Conservation (phyloP, 2,329 filamentous ascomycete genomes). For the Arthroderma sp. region DNA sequence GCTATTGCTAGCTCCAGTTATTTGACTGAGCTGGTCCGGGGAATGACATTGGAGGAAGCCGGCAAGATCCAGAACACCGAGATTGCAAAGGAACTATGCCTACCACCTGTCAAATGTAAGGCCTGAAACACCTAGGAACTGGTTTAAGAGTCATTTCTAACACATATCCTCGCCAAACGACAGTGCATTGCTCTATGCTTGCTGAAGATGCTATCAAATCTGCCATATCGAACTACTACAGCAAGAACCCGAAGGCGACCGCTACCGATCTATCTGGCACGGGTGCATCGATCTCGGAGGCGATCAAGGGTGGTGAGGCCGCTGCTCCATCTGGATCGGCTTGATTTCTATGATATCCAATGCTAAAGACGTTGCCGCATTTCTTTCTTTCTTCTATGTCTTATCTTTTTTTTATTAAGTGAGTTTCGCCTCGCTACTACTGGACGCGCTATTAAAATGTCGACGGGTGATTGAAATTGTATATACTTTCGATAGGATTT, state of each 20-base stretch:
- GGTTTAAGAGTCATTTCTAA: not conserved
- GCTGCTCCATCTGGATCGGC: not conserved
- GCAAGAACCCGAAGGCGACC: conserved; percentile 68
- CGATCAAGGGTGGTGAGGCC: not conserved
- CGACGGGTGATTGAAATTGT: no score
- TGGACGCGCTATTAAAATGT: no score
- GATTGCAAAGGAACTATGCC: conserved; percentile 88
- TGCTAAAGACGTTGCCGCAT: no score
- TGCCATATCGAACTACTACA: conserved; percentile 81
- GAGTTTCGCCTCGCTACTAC: no score
- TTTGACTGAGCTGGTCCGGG: conserved; percentile 82
- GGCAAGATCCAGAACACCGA: conserved; percentile 90
- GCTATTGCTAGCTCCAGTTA: conserved; percentile 94
- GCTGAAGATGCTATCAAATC: conserved; percentile 89
- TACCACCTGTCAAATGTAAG: conserved; percentile 77
- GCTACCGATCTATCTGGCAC: conserved; percentile 67
- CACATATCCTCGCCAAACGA: not conserved
- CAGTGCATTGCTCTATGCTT: conserved; percentile 84
- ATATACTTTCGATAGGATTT: no score
- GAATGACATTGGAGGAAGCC: conserved; percentile 93
- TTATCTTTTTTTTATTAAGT: no score
- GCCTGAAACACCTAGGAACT: not conserved
- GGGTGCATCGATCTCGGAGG: conserved; percentile 42
- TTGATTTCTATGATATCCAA: no score
- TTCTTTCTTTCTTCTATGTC: no score